Evolutionary conservation across 176 grass and related monocot species (phyloP).

Genomic region (Tuctoria greenei): DNA sequence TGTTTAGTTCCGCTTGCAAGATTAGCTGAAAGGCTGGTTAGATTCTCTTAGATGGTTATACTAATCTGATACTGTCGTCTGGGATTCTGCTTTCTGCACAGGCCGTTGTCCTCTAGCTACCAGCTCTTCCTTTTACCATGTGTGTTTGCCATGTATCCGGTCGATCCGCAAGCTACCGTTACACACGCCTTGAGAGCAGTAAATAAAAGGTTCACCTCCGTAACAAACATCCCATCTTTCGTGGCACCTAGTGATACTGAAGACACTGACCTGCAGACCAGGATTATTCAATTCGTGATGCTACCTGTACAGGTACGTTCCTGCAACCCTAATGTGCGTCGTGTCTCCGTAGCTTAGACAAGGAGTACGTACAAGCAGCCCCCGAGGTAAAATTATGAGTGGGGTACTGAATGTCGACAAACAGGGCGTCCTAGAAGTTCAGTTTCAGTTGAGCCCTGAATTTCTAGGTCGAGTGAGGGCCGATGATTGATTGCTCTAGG

Average conservation of each 20-base stretch:
- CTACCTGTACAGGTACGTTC: not conserved
- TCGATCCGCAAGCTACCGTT: not conserved
- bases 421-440: not conserved
- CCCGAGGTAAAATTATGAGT: not conserved
- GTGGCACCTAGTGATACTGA: not conserved
- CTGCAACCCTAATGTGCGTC: not conserved
- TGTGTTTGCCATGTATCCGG: not conserved
- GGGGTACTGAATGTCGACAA: not conserved
- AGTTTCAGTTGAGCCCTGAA: slow-evolving; percentile 11
- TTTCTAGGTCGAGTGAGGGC: not conserved
- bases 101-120: slow-evolving; percentile 1
- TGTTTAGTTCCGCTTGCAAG: not conserved
- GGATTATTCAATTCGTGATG: not conserved
- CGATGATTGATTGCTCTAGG: slow-evolving; percentile 20
- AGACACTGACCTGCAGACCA: not conserved
- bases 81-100: not conserved
- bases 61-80: not conserved
- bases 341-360: slow-evolving; percentile 28
- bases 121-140: slow-evolving; percentile 5
- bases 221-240: not conserved
- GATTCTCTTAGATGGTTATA: slow-evolving; percentile 17
- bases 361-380: not conserved
- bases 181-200: not conserved
- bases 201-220: slow-evolving; percentile 9
- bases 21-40: slow-evolving; percentile 7